These are phyloP conservation scores for Ganoderma sinense DNA, from an alignment of 1,284 basidiomycete species.

Conservation along the genomic window DNA sequence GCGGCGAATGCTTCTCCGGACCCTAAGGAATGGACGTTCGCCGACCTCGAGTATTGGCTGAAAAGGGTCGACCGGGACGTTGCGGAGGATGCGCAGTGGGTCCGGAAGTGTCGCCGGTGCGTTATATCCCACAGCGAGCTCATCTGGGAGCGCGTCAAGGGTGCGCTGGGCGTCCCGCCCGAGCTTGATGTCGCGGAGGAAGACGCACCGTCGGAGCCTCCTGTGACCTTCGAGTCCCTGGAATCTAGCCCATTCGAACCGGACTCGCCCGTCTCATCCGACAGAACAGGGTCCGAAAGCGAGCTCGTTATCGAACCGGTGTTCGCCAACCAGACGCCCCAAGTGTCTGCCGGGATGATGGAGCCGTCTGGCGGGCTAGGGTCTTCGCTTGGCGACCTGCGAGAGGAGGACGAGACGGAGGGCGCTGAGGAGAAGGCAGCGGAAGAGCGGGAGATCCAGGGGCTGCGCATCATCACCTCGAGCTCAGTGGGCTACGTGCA, in stretches of 20 bases:
- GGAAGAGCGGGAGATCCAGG: slow-evolving; percentile 52
- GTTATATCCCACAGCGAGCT: slow-evolving; percentile 75
- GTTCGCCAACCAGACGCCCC: slow-evolving; percentile 32
- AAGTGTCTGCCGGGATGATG: slow-evolving; percentile 20
- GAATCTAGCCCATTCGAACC: slow-evolving; percentile 28
- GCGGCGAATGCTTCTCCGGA: slow-evolving; percentile 43
- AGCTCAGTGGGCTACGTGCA: slow-evolving; percentile 31
- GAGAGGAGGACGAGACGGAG: slow-evolving; percentile 39
- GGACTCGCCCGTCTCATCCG: slow-evolving; percentile 19
- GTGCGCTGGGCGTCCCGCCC: slow-evolving; percentile 77
- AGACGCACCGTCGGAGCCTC: slow-evolving; percentile 24
- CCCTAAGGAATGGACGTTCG: slow-evolving; percentile 64
- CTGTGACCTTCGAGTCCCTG: slow-evolving; percentile 20
- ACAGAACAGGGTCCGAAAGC: slow-evolving; percentile 26
- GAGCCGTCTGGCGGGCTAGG: slow-evolving; percentile 11
- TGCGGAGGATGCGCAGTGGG: slow-evolving; percentile 70
- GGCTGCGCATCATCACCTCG: slow-evolving; percentile 63
- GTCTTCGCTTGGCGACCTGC: slow-evolving; percentile 33
- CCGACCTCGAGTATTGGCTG: slow-evolving; percentile 66
- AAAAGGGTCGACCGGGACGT: slow-evolving; percentile 64
- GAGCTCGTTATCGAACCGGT: slow-evolving; percentile 43
- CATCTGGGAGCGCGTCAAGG: slow-evolving; percentile 85
- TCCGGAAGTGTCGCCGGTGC: slow-evolving; percentile 67
- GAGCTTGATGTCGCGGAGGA: slow-evolving; percentile 71
- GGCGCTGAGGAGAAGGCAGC: slow-evolving; percentile 30